phyloP scores from a whole-genome alignment of 495 filamentous ascomycete genomes.

The Entonaema liquescens region DNA sequence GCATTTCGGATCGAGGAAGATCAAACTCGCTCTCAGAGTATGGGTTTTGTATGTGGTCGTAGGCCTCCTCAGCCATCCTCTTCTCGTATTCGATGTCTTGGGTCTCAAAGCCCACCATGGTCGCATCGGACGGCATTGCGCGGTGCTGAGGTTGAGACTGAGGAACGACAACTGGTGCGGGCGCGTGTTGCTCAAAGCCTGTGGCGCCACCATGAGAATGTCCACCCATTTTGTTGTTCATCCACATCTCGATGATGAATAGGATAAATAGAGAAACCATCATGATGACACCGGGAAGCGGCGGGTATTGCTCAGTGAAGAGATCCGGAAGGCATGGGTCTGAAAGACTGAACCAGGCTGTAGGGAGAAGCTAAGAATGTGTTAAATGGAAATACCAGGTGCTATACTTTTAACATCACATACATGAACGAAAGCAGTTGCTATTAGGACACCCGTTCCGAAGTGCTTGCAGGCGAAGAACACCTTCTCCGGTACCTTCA shows the following conservation, averaged over 20 bases:
- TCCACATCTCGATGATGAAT: conserved; percentile 66
- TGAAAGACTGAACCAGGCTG: conserved; percentile 63
- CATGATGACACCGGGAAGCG: conserved; percentile 67
- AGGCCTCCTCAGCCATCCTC: conserved; percentile 51
- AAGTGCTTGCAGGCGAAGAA: conserved; percentile 70
- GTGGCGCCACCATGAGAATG: conserved; percentile 60
- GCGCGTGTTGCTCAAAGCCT: conserved; percentile 49
- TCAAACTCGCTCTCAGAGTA: conserved; percentile 43
- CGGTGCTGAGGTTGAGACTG: not conserved
- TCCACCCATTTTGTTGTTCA: conserved; percentile 60
- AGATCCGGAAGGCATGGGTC: conserved; percentile 67
- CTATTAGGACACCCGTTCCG: conserved; percentile 73
- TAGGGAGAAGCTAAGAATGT: conserved; percentile 58
- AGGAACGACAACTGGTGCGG: conserved; percentile 11
- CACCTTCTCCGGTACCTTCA: conserved; percentile 61
- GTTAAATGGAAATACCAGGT: conserved; percentile 9
- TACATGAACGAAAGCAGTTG: conserved; percentile 76
- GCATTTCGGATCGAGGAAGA: conserved; percentile 56
- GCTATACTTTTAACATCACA: conserved; percentile 27
- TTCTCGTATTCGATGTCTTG: conserved; percentile 53
- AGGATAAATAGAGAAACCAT: conserved; percentile 65
- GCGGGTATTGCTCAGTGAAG: conserved; percentile 64
- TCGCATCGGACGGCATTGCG: not conserved
- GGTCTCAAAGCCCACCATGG: conserved; percentile 38
- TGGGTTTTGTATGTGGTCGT: conserved; percentile 42